Evolutionary conservation across 2,329 filamentous ascomycete genomes (phyloP), one percentile per base, ranked within the genome.

Genomic region (Rutstroemia sp.): DNA sequence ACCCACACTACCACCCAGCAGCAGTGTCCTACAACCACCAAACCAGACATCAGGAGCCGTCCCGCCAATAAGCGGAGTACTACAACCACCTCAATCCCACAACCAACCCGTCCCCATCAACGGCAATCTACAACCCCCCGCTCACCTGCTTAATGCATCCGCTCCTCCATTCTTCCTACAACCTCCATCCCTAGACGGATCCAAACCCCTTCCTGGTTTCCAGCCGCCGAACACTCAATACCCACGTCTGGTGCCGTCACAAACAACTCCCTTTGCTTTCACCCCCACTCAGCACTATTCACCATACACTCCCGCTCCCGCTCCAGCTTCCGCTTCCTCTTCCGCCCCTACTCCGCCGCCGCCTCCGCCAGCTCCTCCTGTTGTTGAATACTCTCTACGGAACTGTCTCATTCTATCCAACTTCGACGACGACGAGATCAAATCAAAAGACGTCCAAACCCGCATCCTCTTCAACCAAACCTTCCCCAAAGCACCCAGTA

Each of bases 391-490:
- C 30, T 78, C 78, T 9, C 77, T 78, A 17, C 77, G 81, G 30
- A 80, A 80, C 53, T 73, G 84, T 9, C 73, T 84, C 5, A 79
- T 82, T 52, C 74, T 88, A 10, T 74, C 80, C 63, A 75, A 78
- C 49, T 81, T 84, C 64, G 76, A 81, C 54, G 72, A 78, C 57
- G 62, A 72, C 53, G 69, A 73, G 46, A 65, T 73, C 47, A 76
- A 78, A 61, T 76, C 79, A 51, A 77, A 78, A 56, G 76, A 80
- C 52, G 73, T 77, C 46, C 77, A 82, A 58, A 78, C 75, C 45
- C 77, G 76, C 60, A 76, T 83, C 41, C 75, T 84, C 52, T 79
- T 83, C 63, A 77, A 77, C 58, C 71, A 74, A 58, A 80, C 75
- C 10, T 69, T 69, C 49, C 66, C 68, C 19, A 76, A 76, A 64